Base-by-base conservation (phyloP, 306 rosid species). In the Fragaria nilgerrensis region DNA sequence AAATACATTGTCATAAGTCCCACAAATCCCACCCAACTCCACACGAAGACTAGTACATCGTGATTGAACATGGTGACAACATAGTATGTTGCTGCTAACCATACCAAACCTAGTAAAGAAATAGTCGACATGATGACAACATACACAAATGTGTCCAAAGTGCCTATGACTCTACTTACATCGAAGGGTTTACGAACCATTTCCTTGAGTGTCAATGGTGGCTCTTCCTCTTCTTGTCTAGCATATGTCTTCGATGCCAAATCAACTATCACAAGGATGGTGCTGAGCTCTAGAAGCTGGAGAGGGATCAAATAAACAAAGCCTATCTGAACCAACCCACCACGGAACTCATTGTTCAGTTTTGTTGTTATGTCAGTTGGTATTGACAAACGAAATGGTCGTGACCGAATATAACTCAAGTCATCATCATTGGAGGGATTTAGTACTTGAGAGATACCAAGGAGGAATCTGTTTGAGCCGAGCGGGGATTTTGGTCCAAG, bases 1-100 rank as follows among this genome's bases (percentile, higher is more conserved):
- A 79, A 58, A 66, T 82, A 85, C 70, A 80, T 62, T 39, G 43
- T 73, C 5, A 88, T 47, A 55, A 83, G 47, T 70, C 53, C 68
- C 27, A 45, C 55, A 59, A 85, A 8, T 23, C 74, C 67, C 2
- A 75, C 2, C 71, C 62, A 61, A 43, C 72, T 70, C 62, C 85
- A 59, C 37, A 67, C 58, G 19, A 70, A 7, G 55, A 39, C 64
- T 15, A 22, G 69, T 27, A 5, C 39, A 37, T 41, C 23, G 4
- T 0, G 1, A 34, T 20, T 34, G 39, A 36, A 36, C 7, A 22
- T 65, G 44, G 10, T 36, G 48, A 37, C 48, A 12, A 77, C 34
- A 74, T 4, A 7, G 45, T 45, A 58, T 41, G 66, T 70, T 49
- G 43, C 22, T 14, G 53, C 65, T 25, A 67, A 25, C 73, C 73